Percentiles rank a stretch among this genome's conserved stretches.
Evolutionary conservation across 208 protist species (phyloP).

Genomic region (Wallacemonas rigidus): DNA sequence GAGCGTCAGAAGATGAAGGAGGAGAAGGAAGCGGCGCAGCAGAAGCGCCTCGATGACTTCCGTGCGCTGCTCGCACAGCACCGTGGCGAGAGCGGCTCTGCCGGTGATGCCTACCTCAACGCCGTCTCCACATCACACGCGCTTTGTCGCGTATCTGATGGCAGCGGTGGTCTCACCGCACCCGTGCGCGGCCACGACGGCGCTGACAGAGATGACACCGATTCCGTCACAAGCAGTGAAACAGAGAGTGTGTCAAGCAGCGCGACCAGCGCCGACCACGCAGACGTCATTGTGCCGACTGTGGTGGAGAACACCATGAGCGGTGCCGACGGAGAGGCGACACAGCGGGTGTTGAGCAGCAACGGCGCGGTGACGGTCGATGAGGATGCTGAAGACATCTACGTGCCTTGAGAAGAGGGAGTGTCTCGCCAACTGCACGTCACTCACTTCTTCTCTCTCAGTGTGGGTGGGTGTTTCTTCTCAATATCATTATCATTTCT

Average conservation of each 20-base stretch:
- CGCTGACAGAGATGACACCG: constrained; percentile 20
- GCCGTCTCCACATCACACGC: constrained; percentile 25
- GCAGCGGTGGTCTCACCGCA: not conserved
- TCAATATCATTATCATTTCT: too few species aligned
- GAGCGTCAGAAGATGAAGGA: constrained; percentile 66
- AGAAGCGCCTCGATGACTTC: constrained; percentile 74
- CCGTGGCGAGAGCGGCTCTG: constrained; percentile 4
- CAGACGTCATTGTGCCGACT: not conserved
- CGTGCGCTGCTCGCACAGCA: constrained; percentile 47
- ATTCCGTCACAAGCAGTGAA: constrained; percentile 11
- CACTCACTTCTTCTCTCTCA: not conserved
- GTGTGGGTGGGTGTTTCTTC: constrained; percentile 5
- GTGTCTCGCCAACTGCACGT: not conserved
- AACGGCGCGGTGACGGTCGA: not conserved
- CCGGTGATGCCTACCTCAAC: constrained; percentile 25
- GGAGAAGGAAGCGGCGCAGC: constrained; percentile 52
- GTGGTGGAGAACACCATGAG: constrained; percentile 1
- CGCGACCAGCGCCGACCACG: not conserved
- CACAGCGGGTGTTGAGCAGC: constrained; percentile 17
- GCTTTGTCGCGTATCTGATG: not conserved
- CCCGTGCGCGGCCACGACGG: not conserved
- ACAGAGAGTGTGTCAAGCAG: not conserved
- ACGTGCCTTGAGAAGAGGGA: constrained; percentile 17
- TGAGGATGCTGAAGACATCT: constrained; percentile 21
- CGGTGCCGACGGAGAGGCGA: not conserved